Percentiles rank a stretch among this genome's conserved stretches.
Evolutionary conservation across 495 filamentous ascomycete genomes (phyloP).

Genomic region (Penicillium silybi): DNA sequence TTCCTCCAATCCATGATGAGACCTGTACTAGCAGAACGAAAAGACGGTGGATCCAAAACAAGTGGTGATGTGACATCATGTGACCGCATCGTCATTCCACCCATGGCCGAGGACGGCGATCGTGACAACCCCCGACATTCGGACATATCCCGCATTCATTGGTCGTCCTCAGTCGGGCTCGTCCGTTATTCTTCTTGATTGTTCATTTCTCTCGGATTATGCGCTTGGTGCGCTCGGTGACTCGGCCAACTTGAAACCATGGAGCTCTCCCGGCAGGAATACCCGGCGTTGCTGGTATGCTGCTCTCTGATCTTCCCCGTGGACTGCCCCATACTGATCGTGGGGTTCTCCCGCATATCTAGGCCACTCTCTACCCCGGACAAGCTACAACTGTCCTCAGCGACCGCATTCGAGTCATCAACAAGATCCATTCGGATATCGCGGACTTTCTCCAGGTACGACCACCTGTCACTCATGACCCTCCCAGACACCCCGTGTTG

Average conservation of each 20-base stretch:
- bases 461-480: not conserved
- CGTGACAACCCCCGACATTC: slow-evolving; percentile 16
- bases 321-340: slow-evolving; percentile 10
- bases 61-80: too few relatives aligned
- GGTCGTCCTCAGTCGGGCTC: slow-evolving; percentile 7
- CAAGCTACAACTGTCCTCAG: slow-evolving; percentile 81
- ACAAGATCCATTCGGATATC: slow-evolving; percentile 82
- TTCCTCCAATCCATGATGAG: slow-evolving; percentile 41
- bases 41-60: too few relatives aligned
- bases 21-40: not conserved
- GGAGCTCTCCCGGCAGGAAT: slow-evolving; percentile 88
- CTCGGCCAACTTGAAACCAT: slow-evolving; percentile 40
- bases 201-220: slow-evolving; percentile 30
- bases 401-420: slow-evolving; percentile 84
- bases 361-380: slow-evolving; percentile 79
- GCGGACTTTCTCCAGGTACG: slow-evolving; percentile 96
- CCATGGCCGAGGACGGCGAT: slow-evolving; percentile 23
- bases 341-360: slow-evolving; percentile 10
- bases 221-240: slow-evolving; percentile 37
- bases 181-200: slow-evolving; percentile 2
- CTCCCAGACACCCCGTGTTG: slow-evolving; percentile 5
- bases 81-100: slow-evolving; percentile 28
- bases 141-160: slow-evolving; percentile 22
- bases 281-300: slow-evolving; percentile 92
- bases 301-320: slow-evolving; percentile 8